Percentiles rank a stretch among this genome's conserved stretches.
Evolutionary conservation across 441 rosid genomes (phyloP).

Genomic region (Viola pubescens): DNA sequence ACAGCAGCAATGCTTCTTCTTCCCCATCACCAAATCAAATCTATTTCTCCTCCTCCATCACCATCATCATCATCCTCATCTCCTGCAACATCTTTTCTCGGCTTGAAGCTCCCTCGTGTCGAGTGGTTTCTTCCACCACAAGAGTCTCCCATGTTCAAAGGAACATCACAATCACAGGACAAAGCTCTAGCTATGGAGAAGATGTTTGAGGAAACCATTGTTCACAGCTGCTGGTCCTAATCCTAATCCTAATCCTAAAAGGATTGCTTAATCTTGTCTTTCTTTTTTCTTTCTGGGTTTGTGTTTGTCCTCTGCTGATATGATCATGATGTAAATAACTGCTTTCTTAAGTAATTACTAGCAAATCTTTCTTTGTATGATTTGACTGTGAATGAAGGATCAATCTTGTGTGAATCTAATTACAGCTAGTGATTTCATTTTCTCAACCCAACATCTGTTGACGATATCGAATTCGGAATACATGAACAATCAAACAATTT

Average conservation of each 20-base stretch:
- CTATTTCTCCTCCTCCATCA: not conserved
- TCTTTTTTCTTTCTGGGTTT: not conserved
- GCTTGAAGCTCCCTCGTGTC: not conserved
- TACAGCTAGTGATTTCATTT: too few relatives aligned
- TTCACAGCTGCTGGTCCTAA: not conserved
- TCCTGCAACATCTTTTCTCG: not conserved
- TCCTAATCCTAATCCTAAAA: constrained; percentile 1
- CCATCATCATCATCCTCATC: constrained; percentile 1
- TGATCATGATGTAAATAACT: too few relatives aligned
- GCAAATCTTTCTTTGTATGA: too few relatives aligned
- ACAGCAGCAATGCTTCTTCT: constrained; percentile 5
- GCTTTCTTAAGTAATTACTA: too few relatives aligned
- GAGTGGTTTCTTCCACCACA: not conserved
- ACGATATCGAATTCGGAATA: too few relatives aligned
- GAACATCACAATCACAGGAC: not conserved
- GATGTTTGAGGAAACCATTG: constrained; percentile 3
- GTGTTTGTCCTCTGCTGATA: too few relatives aligned
- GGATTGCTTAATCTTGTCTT: not conserved
- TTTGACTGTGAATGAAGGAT: too few relatives aligned
- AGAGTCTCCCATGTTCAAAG: not conserved
- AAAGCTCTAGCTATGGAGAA: not conserved
- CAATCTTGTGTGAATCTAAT: too few relatives aligned
- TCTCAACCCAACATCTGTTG: too few relatives aligned
- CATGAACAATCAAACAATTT: too few relatives aligned
- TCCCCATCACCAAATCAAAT: constrained; percentile 3